A percentile compares a stretch with the other conserved stretches of the same genome.
Evolutionary conservation across 148 eudicot species (phyloP).

Genomic region (Rhododendron williamsianum): DNA sequence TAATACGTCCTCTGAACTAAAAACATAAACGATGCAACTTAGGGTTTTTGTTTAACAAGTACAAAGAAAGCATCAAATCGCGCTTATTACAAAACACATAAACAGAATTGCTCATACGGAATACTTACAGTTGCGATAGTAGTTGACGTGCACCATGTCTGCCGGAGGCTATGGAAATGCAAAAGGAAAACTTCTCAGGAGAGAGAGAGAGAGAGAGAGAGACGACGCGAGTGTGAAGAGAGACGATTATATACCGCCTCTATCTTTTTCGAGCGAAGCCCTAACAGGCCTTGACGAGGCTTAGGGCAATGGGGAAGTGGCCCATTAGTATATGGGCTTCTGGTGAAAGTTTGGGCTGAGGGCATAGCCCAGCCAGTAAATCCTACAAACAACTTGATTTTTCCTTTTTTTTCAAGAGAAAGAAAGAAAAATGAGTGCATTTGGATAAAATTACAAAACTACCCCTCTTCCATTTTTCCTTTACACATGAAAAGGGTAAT

Average conservation of each 20-base stretch:
- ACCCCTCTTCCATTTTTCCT: no score
- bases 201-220: not conserved
- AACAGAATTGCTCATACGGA: not conserved
- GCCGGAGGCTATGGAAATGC: not conserved
- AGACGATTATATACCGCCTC: not conserved
- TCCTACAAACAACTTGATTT: no score
- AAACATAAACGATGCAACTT: not conserved
- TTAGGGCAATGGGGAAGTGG: not conserved
- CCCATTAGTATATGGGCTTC: not conserved
- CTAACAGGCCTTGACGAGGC: not conserved
- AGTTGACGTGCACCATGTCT: constrained; percentile 12
- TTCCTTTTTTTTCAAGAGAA: not conserved
- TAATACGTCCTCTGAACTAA: not conserved
- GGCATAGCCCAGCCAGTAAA: not conserved
- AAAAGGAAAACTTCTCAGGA: not conserved
- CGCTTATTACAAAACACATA: not conserved
- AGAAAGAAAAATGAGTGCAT: no score
- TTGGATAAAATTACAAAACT: no score
- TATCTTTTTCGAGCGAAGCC: not conserved
- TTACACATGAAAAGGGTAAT: no score
- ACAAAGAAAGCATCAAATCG: no score
- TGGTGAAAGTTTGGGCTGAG: not conserved
- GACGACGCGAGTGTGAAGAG: not conserved
- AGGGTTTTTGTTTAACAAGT: no score
- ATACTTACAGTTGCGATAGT: constrained; percentile 16